phyloP scores from a whole-genome alignment of 2,329 filamentous ascomycete genomes.

The Fusarium buharicum region DNA sequence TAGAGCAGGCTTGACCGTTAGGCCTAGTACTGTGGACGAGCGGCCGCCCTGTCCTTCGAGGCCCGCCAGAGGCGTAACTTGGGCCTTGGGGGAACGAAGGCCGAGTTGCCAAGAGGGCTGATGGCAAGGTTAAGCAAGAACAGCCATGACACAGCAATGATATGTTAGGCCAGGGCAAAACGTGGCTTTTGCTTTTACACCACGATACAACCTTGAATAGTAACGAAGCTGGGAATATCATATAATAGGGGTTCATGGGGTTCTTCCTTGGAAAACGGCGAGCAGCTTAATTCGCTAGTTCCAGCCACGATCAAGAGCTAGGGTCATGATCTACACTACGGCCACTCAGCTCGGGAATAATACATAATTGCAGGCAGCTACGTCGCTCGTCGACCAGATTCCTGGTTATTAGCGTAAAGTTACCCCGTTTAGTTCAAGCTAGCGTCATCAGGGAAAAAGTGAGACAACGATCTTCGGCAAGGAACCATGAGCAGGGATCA shows the following conservation, averaged over 20 bases:
- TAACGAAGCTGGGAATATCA: too few relatives aligned
- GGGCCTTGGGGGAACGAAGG: too few relatives aligned
- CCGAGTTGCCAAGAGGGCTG: background rate
- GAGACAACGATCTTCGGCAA: constrained; percentile 33
- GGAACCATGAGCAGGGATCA: constrained; percentile 3
- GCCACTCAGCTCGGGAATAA: constrained; percentile 23
- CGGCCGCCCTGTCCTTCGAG: constrained; percentile 1
- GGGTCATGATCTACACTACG: background rate
- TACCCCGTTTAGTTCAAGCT: background rate
- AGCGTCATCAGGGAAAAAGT: constrained; percentile 10
- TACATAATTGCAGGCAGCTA: background rate
- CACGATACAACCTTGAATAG: too few relatives aligned
- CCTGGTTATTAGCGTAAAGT: constrained; percentile 15
- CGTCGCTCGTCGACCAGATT: constrained; percentile 3
- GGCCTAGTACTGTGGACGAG: background rate
- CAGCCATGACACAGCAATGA: too few relatives aligned
- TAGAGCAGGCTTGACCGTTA: too few relatives aligned
- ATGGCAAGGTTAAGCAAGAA: too few relatives aligned
- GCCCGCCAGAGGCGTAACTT: background rate
- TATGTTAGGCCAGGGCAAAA: background rate
- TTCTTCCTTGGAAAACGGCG: background rate
- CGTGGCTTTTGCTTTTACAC: too few relatives aligned
- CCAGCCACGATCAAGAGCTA: background rate
- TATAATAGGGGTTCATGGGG: too few relatives aligned
- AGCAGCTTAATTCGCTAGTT: background rate